Base-by-base conservation (phyloP, 495 filamentous ascomycete genomes). In the Ascodesmis nigricans region DNA sequence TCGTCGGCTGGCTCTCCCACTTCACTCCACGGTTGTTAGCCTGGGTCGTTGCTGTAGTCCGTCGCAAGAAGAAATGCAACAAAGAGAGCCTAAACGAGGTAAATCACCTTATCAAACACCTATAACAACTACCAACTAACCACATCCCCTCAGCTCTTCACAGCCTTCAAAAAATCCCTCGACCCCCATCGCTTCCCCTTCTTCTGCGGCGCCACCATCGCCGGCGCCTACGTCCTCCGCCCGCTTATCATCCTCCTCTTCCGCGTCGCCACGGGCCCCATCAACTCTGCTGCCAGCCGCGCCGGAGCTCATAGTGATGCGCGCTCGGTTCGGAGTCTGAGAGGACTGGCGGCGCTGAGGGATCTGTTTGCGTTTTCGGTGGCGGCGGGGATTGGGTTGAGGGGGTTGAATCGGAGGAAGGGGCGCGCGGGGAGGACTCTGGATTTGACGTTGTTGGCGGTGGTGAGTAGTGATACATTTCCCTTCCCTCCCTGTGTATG, bases 381-480 rank as follows among this genome's bases (percentile, higher is more conserved):
- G n/a, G n/a, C n/a, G n/a, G n/a, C n/a, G n/a, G n/a, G n/a, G n/a
- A n/a, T n/a, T n/a, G 49, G 40, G 20, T 22, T 50, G 25, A 35
- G 33, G 10, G 34, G 41, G 17, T 35, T 50, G 24, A 49, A 51
- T 31, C 15, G 33, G 14, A 48, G 45, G 40, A 46, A 51, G 29
- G 50, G 55, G 5, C 56, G 71, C 36, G 77, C 71, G 3, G 83
- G 83, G 33, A 69, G 71, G 36, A 90, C 81, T 7, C 63, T 93
- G 47, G 81, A 91, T 53, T 64, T 92, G 19, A 87, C 83, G 1
- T 58, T 91, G 21, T 84, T 87, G 49, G 67, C 74, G n/a, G 55
- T 67, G 27, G 69, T 69, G 5, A 24, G 29, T 31, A 8, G 18
- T 31, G 5, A n/a, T n/a, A n/a, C n/a, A n/a, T n/a, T 31, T 17